Conservation (phyloP, 768 basidiomycete genomes). For the Galerina marginata region DNA sequence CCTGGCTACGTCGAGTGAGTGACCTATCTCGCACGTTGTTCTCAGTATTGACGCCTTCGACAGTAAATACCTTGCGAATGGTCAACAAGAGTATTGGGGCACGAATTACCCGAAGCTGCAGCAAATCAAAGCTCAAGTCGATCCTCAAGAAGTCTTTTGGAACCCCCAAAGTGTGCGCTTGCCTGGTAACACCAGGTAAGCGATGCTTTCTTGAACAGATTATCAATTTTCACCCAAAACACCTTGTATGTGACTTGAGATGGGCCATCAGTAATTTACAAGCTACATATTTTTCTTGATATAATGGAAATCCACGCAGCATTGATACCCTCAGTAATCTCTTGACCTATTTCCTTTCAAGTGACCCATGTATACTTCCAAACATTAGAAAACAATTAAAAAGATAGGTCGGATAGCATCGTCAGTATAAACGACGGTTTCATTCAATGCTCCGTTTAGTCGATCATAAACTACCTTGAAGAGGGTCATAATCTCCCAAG, state of each 20-base stretch:
- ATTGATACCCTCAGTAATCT: no score
- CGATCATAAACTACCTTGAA: constrained; percentile 30
- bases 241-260: no score
- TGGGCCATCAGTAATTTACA: no score
- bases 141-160: constrained; percentile 8
- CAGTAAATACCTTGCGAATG: constrained; percentile 10
- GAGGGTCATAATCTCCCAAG: not conserved
- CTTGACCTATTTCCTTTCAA: no score
- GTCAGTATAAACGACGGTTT: constrained; percentile 36
- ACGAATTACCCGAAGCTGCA: constrained; percentile 8
- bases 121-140: constrained; percentile 4
- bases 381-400: constrained; percentile 30
- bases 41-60: not conserved
- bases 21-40: not conserved
- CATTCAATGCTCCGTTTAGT: constrained; percentile 28
- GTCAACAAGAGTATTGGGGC: constrained; percentile 10
- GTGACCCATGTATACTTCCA: not conserved
- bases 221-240: no score
- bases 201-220: no score
- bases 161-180: constrained; percentile 12
- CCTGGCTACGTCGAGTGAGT: constrained; percentile 13
- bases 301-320: no score
- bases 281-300: no score
- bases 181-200: not conserved
- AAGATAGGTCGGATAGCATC: constrained; percentile 40